A percentile compares a stretch with the other conserved stretches of the same genome.
Conservation (phyloP, 352 stramenopile genomes). For the Globisporangium middletonii region DNA sequence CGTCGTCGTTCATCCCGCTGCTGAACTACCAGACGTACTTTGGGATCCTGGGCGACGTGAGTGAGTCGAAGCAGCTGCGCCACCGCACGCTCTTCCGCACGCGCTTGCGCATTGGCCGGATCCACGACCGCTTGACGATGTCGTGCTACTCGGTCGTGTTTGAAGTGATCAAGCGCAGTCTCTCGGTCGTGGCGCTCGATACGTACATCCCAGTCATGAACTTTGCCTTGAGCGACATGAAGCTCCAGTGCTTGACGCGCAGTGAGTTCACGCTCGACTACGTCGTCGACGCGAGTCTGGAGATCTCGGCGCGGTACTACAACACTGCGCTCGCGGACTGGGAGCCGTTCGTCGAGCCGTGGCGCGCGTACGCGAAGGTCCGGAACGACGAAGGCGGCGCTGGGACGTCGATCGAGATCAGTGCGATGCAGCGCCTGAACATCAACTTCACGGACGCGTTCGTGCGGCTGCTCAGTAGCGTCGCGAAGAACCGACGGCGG, state of each 20-base stretch:
- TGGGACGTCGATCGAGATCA: constrained; percentile 72
- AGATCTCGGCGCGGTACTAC: constrained; percentile 84
- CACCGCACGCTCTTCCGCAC: constrained; percentile 52
- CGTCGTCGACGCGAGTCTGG: constrained; percentile 63
- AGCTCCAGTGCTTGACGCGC: constrained; percentile 59
- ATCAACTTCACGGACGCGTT: constrained; percentile 85
- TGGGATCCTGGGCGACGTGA: constrained; percentile 34
- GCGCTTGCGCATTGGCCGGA: constrained; percentile 57
- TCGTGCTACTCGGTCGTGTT: constrained; percentile 79
- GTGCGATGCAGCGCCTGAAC: constrained; percentile 78
- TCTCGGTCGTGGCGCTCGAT: constrained; percentile 84
- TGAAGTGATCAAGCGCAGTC: constrained; percentile 85
- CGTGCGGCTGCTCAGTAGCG: constrained; percentile 70
- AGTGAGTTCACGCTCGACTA: constrained; percentile 67
- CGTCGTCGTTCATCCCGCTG: constrained; percentile 46
- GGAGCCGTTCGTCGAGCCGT: constrained; percentile 86
- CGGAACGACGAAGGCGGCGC: constrained; percentile 41
- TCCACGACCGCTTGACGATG: constrained; percentile 68
- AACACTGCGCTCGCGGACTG: constrained; percentile 84
- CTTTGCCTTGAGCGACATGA: constrained; percentile 80
- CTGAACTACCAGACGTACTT: constrained; percentile 76
- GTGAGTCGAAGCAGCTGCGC: constrained; percentile 30
- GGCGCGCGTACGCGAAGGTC: constrained; percentile 66
- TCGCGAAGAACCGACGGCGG: constrained; percentile 68
- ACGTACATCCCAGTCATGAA: constrained; percentile 91